Percentiles rank a stretch among this genome's conserved stretches.
These are phyloP conservation scores for Plasmodium ovale DNA, from an alignment of 169 alveolate genomes.

Conservation along the genomic window DNA sequence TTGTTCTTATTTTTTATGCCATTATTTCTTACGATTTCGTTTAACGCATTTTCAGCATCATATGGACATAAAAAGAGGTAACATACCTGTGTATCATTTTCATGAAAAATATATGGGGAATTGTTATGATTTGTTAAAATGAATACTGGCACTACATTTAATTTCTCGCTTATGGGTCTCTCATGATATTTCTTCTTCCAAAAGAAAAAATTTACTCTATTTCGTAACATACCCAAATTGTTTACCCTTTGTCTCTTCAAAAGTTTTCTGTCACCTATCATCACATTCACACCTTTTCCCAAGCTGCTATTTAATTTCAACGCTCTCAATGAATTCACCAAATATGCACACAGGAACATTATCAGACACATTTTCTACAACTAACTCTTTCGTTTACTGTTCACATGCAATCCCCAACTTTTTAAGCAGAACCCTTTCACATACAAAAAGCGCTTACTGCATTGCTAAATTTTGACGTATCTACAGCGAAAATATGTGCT, in stretches of 20 bases:
- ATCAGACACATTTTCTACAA: conserved; percentile 13
- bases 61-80: conserved; percentile 66
- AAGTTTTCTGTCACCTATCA: background rate
- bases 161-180: conserved; percentile 61
- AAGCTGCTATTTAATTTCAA: background rate
- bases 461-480: background rate
- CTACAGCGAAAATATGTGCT: too few species aligned
- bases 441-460: too few species aligned
- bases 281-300: background rate
- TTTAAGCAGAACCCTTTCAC: too few species aligned
- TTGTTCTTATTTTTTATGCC: conserved; percentile 44
- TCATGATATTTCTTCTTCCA: conserved; percentile 72
- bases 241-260: background rate
- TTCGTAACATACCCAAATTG: conserved; percentile 23
- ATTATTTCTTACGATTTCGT: conserved; percentile 48
- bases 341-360: conserved; percentile 22
- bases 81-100: conserved; percentile 63
- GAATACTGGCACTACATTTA: conserved; percentile 49
- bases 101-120: conserved; percentile 73
- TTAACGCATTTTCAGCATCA: conserved; percentile 69
- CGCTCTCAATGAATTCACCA: background rate
- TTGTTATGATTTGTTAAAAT: conserved; percentile 54
- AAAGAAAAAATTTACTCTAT: conserved; percentile 11
- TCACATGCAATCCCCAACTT: background rate
- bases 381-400: background rate